These are phyloP conservation scores for Ophiostoma tasmaniense DNA, from an alignment of 2,329 filamentous ascomycete species.

Conservation along the genomic window DNA sequence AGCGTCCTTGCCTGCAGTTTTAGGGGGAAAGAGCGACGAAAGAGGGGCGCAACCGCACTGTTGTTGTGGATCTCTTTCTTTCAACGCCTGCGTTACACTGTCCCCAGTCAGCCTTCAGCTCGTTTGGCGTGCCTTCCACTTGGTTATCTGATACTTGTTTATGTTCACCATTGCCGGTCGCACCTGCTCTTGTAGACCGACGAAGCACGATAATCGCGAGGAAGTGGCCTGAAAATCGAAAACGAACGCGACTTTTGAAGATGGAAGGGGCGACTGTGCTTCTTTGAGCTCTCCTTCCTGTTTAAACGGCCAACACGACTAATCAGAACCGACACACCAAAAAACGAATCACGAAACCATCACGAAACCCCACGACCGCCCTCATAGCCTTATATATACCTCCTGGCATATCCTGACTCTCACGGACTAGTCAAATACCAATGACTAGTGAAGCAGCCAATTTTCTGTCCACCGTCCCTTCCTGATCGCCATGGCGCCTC, in stretches of 20 bases:
- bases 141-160: not conserved
- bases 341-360: not conserved
- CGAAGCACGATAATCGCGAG: not conserved
- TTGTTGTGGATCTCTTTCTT: not conserved
- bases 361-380: not conserved
- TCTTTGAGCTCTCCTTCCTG: not conserved
- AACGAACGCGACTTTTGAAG: not conserved
- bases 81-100: not conserved
- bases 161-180: conserved; percentile 1
- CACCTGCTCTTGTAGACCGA: conserved; percentile 4
- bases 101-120: not conserved
- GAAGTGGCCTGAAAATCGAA: not conserved
- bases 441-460: not conserved
- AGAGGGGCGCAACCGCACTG: conserved; percentile 1
- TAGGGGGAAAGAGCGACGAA: not conserved
- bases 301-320: not conserved
- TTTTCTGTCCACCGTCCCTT: not conserved
- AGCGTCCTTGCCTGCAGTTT: not conserved
- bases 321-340: not conserved
- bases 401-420: too few relatives aligned
- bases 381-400: not conserved
- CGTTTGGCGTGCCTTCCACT: not conserved
- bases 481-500: conserved; percentile 42
- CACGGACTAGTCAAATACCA: not conserved
- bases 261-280: conserved; percentile 11